phyloP scores from a whole-genome alignment of 768 basidiomycete genomes.

The Tricholomella constricta region DNA sequence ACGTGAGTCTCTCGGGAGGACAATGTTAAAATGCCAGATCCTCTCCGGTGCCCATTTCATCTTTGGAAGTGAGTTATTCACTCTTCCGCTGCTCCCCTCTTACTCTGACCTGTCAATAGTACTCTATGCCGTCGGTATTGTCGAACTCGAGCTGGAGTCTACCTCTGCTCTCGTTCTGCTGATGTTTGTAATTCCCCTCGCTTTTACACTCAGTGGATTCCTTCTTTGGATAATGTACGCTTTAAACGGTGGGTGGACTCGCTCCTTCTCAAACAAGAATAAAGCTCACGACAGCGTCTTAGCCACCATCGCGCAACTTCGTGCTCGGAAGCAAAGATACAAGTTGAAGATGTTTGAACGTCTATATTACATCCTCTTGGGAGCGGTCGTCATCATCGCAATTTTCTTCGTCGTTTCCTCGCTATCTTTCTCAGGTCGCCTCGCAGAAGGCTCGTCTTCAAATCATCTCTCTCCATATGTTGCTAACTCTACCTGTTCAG shows the following conservation, averaged over 20 bases:
- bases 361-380: constrained; percentile 82
- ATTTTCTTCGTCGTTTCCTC: constrained; percentile 94
- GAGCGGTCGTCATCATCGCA: constrained; percentile 77
- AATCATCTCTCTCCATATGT: constrained; percentile 3
- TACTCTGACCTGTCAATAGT: constrained; percentile 43
- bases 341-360: constrained; percentile 88
- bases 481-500: constrained; percentile 36
- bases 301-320: constrained; percentile 90
- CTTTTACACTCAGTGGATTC: constrained; percentile 94
- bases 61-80: constrained; percentile 79
- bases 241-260: constrained; percentile 68
- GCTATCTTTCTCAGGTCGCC: constrained; percentile 85
- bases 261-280: background rate
- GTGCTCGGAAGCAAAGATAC: constrained; percentile 81
- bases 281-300: constrained; percentile 4
- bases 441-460: constrained; percentile 73
- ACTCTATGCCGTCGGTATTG: constrained; percentile 92
- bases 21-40: constrained; percentile 82
- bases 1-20: constrained; percentile 79
- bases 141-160: constrained; percentile 88
- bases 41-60: constrained; percentile 86
- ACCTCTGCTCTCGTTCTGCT: constrained; percentile 84
- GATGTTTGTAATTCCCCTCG: constrained; percentile 90
- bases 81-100: background rate
- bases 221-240: constrained; percentile 95